Conservation (phyloP, 2,329 filamentous ascomycete genomes). For the Kalmusia sp. region DNA sequence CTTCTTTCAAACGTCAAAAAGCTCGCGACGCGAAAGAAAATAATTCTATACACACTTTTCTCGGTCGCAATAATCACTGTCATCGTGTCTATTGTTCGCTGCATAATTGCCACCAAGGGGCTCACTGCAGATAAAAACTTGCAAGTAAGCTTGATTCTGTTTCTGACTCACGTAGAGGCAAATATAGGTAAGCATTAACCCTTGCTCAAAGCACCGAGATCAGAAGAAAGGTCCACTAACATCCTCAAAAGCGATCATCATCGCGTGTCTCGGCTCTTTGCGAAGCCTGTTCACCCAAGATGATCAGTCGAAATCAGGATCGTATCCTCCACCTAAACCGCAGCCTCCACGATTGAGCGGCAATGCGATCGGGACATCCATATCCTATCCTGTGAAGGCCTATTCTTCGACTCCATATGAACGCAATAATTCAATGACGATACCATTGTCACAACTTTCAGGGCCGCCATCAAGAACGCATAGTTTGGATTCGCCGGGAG, state of each 20-base stretch:
- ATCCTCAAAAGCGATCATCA: not conserved
- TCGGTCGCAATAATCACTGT: not conserved
- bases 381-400: not conserved
- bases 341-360: too few relatives aligned
- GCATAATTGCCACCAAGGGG: not conserved
- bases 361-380: too few relatives aligned
- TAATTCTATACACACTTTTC: not conserved
- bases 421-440: not conserved
- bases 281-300: not conserved
- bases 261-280: not conserved
- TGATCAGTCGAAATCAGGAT: not conserved
- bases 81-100: not conserved
- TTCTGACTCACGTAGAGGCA: too few relatives aligned
- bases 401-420: not conserved
- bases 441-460: not conserved
- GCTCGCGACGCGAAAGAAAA: not conserved
- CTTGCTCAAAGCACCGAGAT: too few relatives aligned
- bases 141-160: not conserved
- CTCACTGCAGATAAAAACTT: not conserved
- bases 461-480: not conserved
- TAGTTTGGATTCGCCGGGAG: not conserved
- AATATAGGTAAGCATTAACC: too few relatives aligned
- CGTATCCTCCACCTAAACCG: too few relatives aligned
- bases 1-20: not conserved
- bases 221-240: too few relatives aligned